Conservation (phyloP, 1,284 basidiomycete genomes). For the Leucocoprinus gongylophorus region DNA sequence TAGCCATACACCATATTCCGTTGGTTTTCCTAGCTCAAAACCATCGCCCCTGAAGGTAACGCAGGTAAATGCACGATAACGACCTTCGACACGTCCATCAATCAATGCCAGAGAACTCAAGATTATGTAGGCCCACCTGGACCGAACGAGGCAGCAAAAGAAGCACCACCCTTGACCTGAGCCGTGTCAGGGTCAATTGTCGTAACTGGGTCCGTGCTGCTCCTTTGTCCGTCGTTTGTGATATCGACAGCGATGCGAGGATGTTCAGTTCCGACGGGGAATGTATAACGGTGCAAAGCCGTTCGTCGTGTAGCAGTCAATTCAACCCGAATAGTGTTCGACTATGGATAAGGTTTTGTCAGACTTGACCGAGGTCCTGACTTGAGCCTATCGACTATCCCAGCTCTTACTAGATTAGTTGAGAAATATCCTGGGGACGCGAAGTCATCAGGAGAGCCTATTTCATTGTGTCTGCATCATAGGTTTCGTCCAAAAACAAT, state of each 20-base stretch:
- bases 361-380: background rate
- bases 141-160: slow-evolving; percentile 43
- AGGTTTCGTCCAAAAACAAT: background rate
- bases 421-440: slow-evolving; percentile 60
- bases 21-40: slow-evolving; percentile 36
- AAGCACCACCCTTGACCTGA: slow-evolving; percentile 35
- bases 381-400: background rate
- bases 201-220: slow-evolving; percentile 41
- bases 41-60: slow-evolving; percentile 54
- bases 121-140: slow-evolving; percentile 26
- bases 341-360: slow-evolving; percentile 25
- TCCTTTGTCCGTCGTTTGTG: slow-evolving; percentile 50
- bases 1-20: slow-evolving; percentile 51
- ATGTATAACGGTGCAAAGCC: slow-evolving; percentile 49
- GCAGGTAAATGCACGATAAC: slow-evolving; percentile 53
- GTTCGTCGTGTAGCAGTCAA: slow-evolving; percentile 50
- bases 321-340: slow-evolving; percentile 50
- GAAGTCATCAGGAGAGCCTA: slow-evolving; percentile 51
- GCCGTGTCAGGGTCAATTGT: slow-evolving; percentile 40
- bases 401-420: slow-evolving; percentile 25
- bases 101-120: background rate
- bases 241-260: slow-evolving; percentile 50
- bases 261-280: slow-evolving; percentile 33
- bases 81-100: slow-evolving; percentile 25
- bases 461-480: background rate